Percentiles rank a stretch among this genome's conserved stretches.
Conservation (phyloP, 2,329 filamentous ascomycete genomes). For the Cytospora piceae region DNA sequence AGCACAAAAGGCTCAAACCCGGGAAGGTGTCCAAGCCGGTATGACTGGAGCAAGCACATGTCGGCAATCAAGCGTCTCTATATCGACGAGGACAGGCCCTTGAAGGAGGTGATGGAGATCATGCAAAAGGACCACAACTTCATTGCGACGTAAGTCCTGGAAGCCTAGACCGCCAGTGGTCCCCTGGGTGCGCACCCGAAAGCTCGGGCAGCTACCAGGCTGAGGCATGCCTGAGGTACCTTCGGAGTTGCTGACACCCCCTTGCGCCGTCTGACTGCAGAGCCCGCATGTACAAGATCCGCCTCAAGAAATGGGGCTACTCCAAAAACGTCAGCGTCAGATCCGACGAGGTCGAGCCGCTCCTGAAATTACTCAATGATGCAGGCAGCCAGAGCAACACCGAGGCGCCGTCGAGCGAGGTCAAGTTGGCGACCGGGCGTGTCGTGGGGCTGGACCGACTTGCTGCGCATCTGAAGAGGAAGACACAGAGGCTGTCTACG, state of each 20-base stretch:
- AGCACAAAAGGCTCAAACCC: conserved; percentile 4
- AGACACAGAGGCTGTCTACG: conserved; percentile 23
- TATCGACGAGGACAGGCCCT: conserved; percentile 32
- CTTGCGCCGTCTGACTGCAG: conserved; percentile 13
- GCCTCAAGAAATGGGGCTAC: conserved; percentile 32
- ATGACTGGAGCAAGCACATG: conserved; percentile 32
- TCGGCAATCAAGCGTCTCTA: conserved; percentile 32
- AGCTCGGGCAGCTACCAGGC: not conserved
- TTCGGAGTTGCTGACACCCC: conserved; percentile 17
- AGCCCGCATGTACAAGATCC: conserved; percentile 30
- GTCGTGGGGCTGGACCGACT: conserved; percentile 28
- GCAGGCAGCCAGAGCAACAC: conserved; percentile 26
- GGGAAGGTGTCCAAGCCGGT: conserved; percentile 29
- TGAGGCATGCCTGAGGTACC: not conserved
- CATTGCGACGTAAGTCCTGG: conserved; percentile 31
- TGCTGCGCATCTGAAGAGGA: conserved; percentile 29
- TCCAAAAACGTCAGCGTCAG: conserved; percentile 31
- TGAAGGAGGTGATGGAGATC: conserved; percentile 32
- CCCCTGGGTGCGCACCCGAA: not conserved
- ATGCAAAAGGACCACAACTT: conserved; percentile 33
- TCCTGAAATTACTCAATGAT: conserved; percentile 27
- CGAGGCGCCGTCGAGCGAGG: conserved; percentile 24
- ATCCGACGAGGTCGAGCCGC: conserved; percentile 27
- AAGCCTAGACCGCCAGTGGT: not conserved
- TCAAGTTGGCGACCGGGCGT: conserved; percentile 27